Percentiles rank a stretch among this genome's conserved stretches.
These are phyloP conservation scores for Beauveria sp. DNA, from an alignment of 2,329 filamentous ascomycete species.

Conservation along the genomic window DNA sequence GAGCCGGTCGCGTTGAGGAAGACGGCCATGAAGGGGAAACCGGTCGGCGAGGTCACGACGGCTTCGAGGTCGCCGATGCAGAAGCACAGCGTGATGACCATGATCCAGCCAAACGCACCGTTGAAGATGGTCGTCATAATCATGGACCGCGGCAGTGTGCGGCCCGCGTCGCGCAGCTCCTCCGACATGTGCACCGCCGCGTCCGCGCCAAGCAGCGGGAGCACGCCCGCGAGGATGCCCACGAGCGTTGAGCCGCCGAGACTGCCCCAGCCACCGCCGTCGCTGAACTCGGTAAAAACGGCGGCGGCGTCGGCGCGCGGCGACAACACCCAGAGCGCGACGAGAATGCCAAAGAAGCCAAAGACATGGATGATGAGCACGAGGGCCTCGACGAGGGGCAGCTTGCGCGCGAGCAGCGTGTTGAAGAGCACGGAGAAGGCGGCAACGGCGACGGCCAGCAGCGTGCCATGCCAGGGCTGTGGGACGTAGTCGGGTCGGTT, in stretches of 20 bases:
- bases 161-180: slow-evolving; percentile 26
- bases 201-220: slow-evolving; percentile 26
- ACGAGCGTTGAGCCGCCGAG: slow-evolving; percentile 27
- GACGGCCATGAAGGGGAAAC: slow-evolving; percentile 23
- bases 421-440: slow-evolving; percentile 35
- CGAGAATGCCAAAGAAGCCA: slow-evolving; percentile 22
- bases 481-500: slow-evolving; percentile 27
- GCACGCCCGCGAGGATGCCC: slow-evolving; percentile 30
- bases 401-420: slow-evolving; percentile 28
- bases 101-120: slow-evolving; percentile 25
- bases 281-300: slow-evolving; percentile 24
- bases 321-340: slow-evolving; percentile 29
- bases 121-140: slow-evolving; percentile 25
- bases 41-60: slow-evolving; percentile 14
- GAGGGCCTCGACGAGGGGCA: slow-evolving; percentile 35
- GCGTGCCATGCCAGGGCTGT: slow-evolving; percentile 34
- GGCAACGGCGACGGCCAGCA: slow-evolving; percentile 34
- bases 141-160: slow-evolving; percentile 25
- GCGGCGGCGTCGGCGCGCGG: slow-evolving; percentile 18
- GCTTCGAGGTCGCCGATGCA: slow-evolving; percentile 23
- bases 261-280: slow-evolving; percentile 25
- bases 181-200: slow-evolving; percentile 27
- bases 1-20: slow-evolving; percentile 20
- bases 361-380: slow-evolving; percentile 33
- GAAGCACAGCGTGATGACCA: slow-evolving; percentile 28